Percentiles rank a stretch among this genome's conserved stretches.
phyloP scores from a whole-genome alignment of 768 basidiomycete genomes.

The Calvatia gigantea region DNA sequence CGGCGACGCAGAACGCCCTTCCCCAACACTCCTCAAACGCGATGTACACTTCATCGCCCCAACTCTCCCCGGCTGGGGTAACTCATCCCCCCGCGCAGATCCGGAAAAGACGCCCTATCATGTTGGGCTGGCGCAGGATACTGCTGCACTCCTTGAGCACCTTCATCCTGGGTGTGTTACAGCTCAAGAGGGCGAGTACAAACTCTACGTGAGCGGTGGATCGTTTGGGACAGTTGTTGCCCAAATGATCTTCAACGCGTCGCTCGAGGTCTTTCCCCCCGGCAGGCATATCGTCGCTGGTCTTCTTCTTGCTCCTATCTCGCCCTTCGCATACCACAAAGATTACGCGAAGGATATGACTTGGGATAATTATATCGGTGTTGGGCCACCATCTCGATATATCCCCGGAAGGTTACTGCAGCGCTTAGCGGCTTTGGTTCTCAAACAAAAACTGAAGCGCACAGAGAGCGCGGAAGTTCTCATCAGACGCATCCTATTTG shows the following conservation, averaged over 20 bases:
- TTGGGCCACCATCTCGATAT: conserved; percentile 41
- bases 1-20: conserved; percentile 36
- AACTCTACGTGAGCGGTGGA: conserved; percentile 48
- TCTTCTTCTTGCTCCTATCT: conserved; percentile 42
- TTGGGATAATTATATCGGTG: conserved; percentile 41
- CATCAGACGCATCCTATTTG: conserved; percentile 33
- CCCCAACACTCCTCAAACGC: conserved; percentile 33
- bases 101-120: conserved; percentile 31
- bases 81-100: conserved; percentile 37
- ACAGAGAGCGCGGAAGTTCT: conserved; percentile 38
- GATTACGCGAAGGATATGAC: conserved; percentile 44
- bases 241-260: conserved; percentile 53
- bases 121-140: conserved; percentile 38
- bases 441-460: conserved; percentile 34
- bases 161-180: conserved; percentile 38
- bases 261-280: conserved; percentile 48
- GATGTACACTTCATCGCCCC: conserved; percentile 45
- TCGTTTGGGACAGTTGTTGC: conserved; percentile 53
- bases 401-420: conserved; percentile 37
- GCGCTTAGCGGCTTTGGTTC: conserved; percentile 25
- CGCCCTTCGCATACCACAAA: conserved; percentile 44
- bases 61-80: conserved; percentile 59
- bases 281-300: conserved; percentile 43
- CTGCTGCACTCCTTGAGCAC: conserved; percentile 44
- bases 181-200: conserved; percentile 23